These are phyloP conservation scores for Nepenthes mirabilis DNA, from an alignment of 148 eudicot genomes.

Conservation along the genomic window DNA sequence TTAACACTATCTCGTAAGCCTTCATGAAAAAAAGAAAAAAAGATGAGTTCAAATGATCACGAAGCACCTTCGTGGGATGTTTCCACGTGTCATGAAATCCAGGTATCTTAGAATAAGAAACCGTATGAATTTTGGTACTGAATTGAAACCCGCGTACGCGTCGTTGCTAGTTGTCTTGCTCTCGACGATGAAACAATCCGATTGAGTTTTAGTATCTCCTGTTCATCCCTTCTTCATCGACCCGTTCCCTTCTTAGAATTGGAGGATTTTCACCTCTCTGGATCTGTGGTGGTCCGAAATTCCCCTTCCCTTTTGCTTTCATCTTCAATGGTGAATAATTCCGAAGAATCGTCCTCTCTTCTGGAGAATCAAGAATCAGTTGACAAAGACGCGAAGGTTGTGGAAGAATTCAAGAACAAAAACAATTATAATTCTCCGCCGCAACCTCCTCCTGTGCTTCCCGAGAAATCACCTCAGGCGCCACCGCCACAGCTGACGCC, in stretches of 20 bases:
- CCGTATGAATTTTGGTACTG: too few relatives aligned
- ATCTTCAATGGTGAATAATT: conserved; percentile 29
- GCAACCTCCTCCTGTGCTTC: conserved; percentile 12
- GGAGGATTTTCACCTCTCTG: conserved; percentile 3
- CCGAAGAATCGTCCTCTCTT: conserved; percentile 54
- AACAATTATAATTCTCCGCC: conserved; percentile 8
- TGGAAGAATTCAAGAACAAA: not conserved
- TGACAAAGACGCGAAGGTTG: not conserved
- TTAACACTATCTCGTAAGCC: too few relatives aligned
- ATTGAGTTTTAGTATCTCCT: too few relatives aligned
- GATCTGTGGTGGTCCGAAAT: not conserved
- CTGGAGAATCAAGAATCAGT: conserved; percentile 13
- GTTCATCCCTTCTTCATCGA: too few relatives aligned
- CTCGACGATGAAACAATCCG: too few relatives aligned
- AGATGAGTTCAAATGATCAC: too few relatives aligned
- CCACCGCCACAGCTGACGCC: conserved; percentile 15
- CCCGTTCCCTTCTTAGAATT: not conserved
- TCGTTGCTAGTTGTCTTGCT: too few relatives aligned
- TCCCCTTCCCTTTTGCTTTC: not conserved
- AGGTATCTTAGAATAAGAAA: too few relatives aligned
- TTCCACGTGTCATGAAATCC: too few relatives aligned
- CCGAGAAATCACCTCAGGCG: conserved; percentile 2
- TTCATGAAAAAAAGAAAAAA: too few relatives aligned
- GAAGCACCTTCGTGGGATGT: too few relatives aligned
- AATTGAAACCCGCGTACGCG: too few relatives aligned